These are phyloP conservation scores for Candida ipomoeae DNA, from an alignment of 805 yeast species.

Conservation along the genomic window DNA sequence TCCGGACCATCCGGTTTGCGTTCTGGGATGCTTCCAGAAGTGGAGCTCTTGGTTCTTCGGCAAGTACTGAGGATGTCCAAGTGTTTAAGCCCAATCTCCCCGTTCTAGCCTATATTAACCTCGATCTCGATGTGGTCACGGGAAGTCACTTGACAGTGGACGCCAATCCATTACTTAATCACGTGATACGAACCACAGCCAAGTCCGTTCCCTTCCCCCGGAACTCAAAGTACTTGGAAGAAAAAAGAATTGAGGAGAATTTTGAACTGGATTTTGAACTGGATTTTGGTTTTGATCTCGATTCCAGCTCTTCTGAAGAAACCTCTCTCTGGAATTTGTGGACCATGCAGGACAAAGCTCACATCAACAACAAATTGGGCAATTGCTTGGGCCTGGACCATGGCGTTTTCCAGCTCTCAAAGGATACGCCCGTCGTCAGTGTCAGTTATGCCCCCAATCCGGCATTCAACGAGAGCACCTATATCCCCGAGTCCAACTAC, in stretches of 20 bases:
- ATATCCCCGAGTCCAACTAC: slow-evolving; percentile 33
- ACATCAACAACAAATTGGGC: slow-evolving; percentile 33
- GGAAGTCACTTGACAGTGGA: slow-evolving; percentile 35
- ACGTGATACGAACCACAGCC: slow-evolving; percentile 26
- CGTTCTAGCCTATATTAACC: slow-evolving; percentile 33
- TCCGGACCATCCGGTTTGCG: slow-evolving; percentile 36
- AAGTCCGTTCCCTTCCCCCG: slow-evolving; percentile 31
- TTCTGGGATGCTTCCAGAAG: slow-evolving; percentile 39
- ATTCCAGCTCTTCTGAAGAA: slow-evolving; percentile 5
- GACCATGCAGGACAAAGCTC: slow-evolving; percentile 28
- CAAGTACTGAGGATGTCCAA: slow-evolving; percentile 19
- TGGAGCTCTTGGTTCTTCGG: slow-evolving; percentile 31
- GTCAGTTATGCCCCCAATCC: slow-evolving; percentile 31
- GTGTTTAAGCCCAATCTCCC: slow-evolving; percentile 22
- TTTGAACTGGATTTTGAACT: too few species aligned
- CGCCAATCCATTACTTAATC: slow-evolving; percentile 34
- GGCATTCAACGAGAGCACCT: slow-evolving; percentile 24
- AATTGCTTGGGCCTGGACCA: slow-evolving; percentile 21
- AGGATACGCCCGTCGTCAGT: slow-evolving; percentile 29
- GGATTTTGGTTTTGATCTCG: too few species aligned
- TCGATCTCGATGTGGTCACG: slow-evolving; percentile 36
- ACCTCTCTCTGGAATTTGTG: slow-evolving; percentile 34
- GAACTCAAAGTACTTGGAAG: slow-evolving; percentile 9
- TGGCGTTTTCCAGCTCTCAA: slow-evolving; percentile 29
- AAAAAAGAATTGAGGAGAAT: too few species aligned